phyloP scores from a whole-genome alignment of 202 grass and related monocot species.

The Panicum virgatum region DNA sequence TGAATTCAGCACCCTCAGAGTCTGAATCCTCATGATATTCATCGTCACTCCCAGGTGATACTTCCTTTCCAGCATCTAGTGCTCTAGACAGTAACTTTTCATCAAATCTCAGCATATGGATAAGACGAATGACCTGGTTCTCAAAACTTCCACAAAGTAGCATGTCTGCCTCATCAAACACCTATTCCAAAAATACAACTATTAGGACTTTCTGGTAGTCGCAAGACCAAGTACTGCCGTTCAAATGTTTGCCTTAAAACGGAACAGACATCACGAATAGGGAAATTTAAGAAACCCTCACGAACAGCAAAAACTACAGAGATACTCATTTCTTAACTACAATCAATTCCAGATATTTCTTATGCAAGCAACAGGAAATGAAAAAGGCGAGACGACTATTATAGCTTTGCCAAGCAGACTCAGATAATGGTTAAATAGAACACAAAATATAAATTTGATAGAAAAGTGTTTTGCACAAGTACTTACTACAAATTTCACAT shows the following conservation, averaged over 20 bases:
- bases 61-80: constrained; percentile 46
- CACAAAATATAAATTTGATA: not conserved
- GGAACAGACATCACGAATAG: not conserved
- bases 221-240: not conserved
- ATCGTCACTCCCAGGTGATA: not conserved
- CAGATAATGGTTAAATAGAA: constrained; percentile 1
- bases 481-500: constrained; percentile 84
- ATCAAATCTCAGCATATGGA: constrained; percentile 94
- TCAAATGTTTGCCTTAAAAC: constrained; percentile 18
- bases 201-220: constrained; percentile 7
- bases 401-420: constrained; percentile 5
- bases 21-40: constrained; percentile 45
- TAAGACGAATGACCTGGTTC: constrained; percentile 86
- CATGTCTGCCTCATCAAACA: constrained; percentile 99
- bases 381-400: not conserved
- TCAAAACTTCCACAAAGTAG: constrained; percentile 96
- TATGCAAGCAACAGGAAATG: constrained; percentile 4
- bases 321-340: constrained; percentile 6
- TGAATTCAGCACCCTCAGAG: constrained; percentile 33
- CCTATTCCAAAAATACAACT: constrained; percentile 51
- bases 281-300: constrained; percentile 15
- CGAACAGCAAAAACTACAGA: not conserved
- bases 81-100: constrained; percentile 78
- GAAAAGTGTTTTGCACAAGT: not conserved
- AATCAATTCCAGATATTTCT: constrained; percentile 28